A percentile compares a stretch with the other conserved stretches of the same genome.
These are phyloP conservation scores for Cryptococcus sp. DNA, from an alignment of 1,284 basidiomycete species.

Conservation along the genomic window DNA sequence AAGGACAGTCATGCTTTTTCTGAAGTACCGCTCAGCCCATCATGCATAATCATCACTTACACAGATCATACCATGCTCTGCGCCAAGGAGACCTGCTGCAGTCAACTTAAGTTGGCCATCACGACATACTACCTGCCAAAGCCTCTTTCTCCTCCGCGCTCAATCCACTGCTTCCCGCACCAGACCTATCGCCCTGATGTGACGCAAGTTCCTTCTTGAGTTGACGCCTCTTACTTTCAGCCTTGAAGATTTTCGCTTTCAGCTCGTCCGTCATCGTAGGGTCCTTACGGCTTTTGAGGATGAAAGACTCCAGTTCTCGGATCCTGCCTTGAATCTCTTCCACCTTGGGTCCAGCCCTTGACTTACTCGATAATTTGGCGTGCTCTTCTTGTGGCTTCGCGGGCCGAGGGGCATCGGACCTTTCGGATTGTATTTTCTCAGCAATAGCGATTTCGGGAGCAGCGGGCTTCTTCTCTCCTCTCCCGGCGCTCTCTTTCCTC, in stretches of 20 bases:
- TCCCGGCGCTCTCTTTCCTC: neutral
- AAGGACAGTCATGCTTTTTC: too few relatives aligned
- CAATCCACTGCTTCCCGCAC: constrained; percentile 27
- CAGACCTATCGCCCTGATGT: constrained; percentile 4
- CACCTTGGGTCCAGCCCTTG: neutral
- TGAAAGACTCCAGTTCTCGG: neutral
- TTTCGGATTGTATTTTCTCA: too few relatives aligned
- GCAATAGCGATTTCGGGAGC: too few relatives aligned
- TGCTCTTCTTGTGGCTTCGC: too few relatives aligned
- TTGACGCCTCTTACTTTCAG: neutral
- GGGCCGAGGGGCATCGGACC: too few relatives aligned
- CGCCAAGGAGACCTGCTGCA: too few relatives aligned
- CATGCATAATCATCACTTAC: too few relatives aligned
- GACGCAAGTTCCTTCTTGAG: constrained; percentile 14
- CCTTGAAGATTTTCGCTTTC: neutral
- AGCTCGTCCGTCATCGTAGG: constrained; percentile 6
- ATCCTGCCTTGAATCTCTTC: neutral
- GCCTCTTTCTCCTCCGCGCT: constrained; percentile 22
- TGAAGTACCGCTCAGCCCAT: too few relatives aligned
- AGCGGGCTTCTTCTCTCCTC: too few relatives aligned
- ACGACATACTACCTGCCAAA: neutral
- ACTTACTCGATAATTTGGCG: too few relatives aligned
- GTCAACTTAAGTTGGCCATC: too few relatives aligned
- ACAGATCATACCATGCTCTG: too few relatives aligned
- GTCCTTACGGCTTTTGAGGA: neutral